A percentile compares a stretch with the other conserved stretches of the same genome.
These are phyloP conservation scores for Alternaria consortialis DNA, from an alignment of 2,329 filamentous ascomycete species.

Conservation along the genomic window DNA sequence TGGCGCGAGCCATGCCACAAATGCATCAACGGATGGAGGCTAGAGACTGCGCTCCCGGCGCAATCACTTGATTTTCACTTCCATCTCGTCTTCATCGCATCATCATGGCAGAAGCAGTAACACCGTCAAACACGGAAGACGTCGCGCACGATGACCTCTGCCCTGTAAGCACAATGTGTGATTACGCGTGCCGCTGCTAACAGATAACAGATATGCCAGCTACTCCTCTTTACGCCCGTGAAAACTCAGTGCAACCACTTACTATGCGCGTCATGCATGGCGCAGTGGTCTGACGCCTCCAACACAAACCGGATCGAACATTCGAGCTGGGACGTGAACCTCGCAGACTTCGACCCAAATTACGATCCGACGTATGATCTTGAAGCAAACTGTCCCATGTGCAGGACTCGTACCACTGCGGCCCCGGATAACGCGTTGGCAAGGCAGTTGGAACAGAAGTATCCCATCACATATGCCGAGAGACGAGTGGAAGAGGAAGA, in stretches of 20 bases:
- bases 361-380: constrained; percentile 42
- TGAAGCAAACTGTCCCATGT: constrained; percentile 58
- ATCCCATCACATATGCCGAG: constrained; percentile 49
- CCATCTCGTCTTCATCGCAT: not conserved
- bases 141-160: constrained; percentile 56
- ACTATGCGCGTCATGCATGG: constrained; percentile 58
- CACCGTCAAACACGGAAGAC: constrained; percentile 14
- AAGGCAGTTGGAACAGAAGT: constrained; percentile 42
- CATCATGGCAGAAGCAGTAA: constrained; percentile 10
- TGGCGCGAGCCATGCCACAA: not conserved
- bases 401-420: constrained; percentile 53
- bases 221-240: constrained; percentile 55
- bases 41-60: not conserved
- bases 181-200: not conserved
- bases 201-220: constrained; percentile 51
- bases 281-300: constrained; percentile 57
- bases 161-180: constrained; percentile 32
- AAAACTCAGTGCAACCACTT: constrained; percentile 55
- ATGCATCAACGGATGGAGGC: not conserved
- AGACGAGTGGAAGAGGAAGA: constrained; percentile 48
- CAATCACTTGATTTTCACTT: not conserved
- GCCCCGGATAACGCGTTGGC: constrained; percentile 36
- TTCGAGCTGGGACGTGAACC: constrained; percentile 50
- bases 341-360: constrained; percentile 51
- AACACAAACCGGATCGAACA: constrained; percentile 49